Evolutionary conservation across 352 stramenopile genomes (phyloP).

Genomic region (Phytophthora agathidicida): DNA sequence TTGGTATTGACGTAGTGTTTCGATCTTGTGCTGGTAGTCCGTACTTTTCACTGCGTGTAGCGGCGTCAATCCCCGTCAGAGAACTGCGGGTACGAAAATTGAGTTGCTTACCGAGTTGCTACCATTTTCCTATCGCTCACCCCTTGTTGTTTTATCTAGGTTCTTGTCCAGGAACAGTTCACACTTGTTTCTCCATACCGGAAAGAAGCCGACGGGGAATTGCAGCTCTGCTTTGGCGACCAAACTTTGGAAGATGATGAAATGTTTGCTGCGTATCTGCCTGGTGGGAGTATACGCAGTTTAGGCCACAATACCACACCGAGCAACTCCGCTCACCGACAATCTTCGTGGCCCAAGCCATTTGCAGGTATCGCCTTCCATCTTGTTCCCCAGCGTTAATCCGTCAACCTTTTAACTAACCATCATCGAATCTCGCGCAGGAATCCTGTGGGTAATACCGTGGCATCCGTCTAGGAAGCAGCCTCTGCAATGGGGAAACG

Average conservation of each 20-base stretch:
- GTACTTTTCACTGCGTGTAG: constrained; percentile 48
- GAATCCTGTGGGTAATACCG: constrained; percentile 69
- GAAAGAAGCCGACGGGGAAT: constrained; percentile 38
- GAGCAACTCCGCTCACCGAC: neutral
- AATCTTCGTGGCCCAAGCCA: constrained; percentile 46
- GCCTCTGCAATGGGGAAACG: constrained; percentile 24
- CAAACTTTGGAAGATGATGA: constrained; percentile 47
- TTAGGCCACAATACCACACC: neutral
- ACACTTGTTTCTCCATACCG: constrained; percentile 46
- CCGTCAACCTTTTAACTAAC: no score
- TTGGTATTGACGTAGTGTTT: neutral
- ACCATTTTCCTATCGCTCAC: no score
- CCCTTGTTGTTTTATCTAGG: constrained; percentile 6
- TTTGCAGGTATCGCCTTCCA: no score
- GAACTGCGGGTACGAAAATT: constrained; percentile 47
- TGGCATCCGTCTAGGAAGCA: constrained; percentile 42
- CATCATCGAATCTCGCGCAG: no score
- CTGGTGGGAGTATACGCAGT: neutral
- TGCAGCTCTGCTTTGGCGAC: constrained; percentile 54
- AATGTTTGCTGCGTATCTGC: constrained; percentile 48
- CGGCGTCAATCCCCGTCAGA: constrained; percentile 44
- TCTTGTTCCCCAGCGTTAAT: no score
- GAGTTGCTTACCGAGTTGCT: no score
- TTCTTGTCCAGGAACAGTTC: constrained; percentile 53
- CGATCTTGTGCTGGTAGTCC: constrained; percentile 21